These are phyloP conservation scores for Jaltomata sinuosa DNA, from an alignment of 257 asterid genomes.

Conservation along the genomic window DNA sequence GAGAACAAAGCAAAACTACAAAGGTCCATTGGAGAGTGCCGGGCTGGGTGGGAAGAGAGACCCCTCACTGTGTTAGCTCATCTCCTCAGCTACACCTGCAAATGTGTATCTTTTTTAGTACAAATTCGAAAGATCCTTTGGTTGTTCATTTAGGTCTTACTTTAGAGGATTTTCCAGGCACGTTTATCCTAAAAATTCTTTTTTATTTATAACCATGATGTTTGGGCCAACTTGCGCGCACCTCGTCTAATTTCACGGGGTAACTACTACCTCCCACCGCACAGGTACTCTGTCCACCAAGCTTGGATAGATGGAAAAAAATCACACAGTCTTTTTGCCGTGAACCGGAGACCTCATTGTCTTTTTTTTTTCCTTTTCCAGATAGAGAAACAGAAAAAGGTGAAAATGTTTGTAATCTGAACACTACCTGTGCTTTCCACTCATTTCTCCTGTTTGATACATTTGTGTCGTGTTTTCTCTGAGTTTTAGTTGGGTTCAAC, in stretches of 20 bases:
- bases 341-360: neutral
- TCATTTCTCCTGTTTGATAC: neutral
- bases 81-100: neutral
- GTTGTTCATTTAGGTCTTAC: neutral
- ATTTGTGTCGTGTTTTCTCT: neutral
- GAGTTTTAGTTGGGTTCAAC: neutral
- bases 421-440: neutral
- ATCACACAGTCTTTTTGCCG: neutral
- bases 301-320: neutral
- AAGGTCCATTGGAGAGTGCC: neutral
- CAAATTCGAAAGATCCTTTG: neutral
- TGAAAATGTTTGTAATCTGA: neutral
- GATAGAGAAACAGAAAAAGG: neutral
- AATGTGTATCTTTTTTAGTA: neutral
- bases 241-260: neutral
- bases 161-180: neutral
- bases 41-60: neutral
- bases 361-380: neutral
- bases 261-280: neutral
- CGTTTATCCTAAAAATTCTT: neutral
- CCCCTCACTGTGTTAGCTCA: neutral
- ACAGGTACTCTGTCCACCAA: neutral
- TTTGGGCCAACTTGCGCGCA: neutral
- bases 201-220: neutral
- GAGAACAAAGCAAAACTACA: neutral